phyloP scores from a whole-genome alignment of 2,329 filamentous ascomycete genomes.

The Stromatinia cepivora region DNA sequence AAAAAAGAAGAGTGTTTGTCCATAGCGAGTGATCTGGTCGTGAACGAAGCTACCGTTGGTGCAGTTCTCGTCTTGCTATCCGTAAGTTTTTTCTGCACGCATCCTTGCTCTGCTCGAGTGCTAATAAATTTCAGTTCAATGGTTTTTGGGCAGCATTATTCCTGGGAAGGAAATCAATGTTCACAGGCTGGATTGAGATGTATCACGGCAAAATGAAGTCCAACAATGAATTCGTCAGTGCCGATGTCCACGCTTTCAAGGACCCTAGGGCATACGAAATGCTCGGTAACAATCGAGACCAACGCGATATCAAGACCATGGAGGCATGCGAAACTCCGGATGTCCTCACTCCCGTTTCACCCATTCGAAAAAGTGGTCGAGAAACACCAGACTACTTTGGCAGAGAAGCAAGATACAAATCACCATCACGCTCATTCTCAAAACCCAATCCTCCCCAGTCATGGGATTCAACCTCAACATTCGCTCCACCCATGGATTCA shows the following conservation, averaged over 20 bases:
- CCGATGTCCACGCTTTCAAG: conserved; percentile 66
- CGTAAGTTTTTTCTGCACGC: conserved; percentile 50
- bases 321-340: conserved; percentile 30
- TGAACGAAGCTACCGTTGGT: conserved; percentile 74
- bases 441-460: conserved; percentile 45
- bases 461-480: conserved; percentile 35
- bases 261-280: conserved; percentile 77
- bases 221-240: conserved; percentile 83
- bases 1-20: conserved; percentile 67
- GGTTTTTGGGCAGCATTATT: conserved; percentile 84
- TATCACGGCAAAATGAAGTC: conserved; percentile 50
- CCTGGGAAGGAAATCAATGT: conserved; percentile 80
- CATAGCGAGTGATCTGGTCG: conserved; percentile 60
- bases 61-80: conserved; percentile 82
- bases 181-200: conserved; percentile 77
- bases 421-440: conserved; percentile 51
- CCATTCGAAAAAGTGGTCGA: conserved; percentile 35
- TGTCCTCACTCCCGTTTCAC: conserved; percentile 34
- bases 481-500: conserved; percentile 37
- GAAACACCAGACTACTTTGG: conserved; percentile 45
- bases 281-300: conserved; percentile 53
- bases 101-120: background rate
- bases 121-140: conserved; percentile 57
- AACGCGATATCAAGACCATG: conserved; percentile 34
- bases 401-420: conserved; percentile 48